Conservation (phyloP, 371 early-diverging fungal genomes). For the Mortierella sp. region DNA sequence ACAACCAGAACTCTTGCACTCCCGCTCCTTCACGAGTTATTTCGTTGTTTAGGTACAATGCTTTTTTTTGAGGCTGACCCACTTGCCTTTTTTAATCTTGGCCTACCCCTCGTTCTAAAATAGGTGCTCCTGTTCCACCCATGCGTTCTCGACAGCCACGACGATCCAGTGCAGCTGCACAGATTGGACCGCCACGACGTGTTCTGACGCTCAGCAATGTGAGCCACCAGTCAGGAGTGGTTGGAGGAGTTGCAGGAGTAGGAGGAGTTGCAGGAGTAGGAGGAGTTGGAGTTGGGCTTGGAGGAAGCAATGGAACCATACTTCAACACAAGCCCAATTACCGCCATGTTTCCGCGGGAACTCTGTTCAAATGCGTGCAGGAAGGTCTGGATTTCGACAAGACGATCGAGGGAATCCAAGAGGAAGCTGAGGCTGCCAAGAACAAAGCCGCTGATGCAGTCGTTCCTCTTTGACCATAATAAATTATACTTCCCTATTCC, state of each 20-base stretch:
- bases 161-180: constrained; percentile 35
- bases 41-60: not conserved
- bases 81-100: not conserved
- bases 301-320: not conserved
- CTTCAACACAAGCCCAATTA: constrained; percentile 43
- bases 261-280: not conserved
- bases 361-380: constrained; percentile 36
- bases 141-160: constrained; percentile 21
- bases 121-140: not conserved
- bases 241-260: constrained; percentile 2
- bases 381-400: constrained; percentile 30
- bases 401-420: constrained; percentile 14
- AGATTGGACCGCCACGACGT: constrained; percentile 40
- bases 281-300: not conserved
- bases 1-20: not conserved
- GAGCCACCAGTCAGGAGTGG: constrained; percentile 2
- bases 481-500: too few species aligned
- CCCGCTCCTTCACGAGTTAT: not conserved
- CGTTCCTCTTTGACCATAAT: too few species aligned
- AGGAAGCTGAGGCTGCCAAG: not conserved
- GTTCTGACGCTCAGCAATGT: constrained; percentile 22
- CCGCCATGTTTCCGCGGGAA: constrained; percentile 40
- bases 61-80: not conserved
- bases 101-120: not conserved
- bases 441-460: not conserved